phyloP scores from a whole-genome alignment of 2,329 filamentous ascomycete genomes.

The Penicillium italicum region DNA sequence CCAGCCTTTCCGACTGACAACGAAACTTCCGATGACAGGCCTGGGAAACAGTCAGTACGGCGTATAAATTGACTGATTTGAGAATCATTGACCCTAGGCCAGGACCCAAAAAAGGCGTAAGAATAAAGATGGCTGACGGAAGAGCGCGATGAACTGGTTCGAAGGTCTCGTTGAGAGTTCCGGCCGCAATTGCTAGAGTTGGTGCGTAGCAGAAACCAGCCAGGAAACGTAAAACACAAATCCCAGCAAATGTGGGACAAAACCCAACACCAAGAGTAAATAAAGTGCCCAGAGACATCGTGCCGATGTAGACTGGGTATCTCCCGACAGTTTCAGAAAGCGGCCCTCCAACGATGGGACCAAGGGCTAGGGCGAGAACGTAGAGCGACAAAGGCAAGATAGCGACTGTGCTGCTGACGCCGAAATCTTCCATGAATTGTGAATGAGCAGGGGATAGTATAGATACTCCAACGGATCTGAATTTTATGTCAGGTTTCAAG shows the following conservation, averaged over 20 bases:
- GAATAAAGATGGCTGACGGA: conserved; percentile 19
- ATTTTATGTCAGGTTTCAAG: background rate
- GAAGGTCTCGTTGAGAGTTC: conserved; percentile 24
- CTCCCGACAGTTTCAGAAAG: conserved; percentile 24
- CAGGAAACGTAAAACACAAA: conserved; percentile 17
- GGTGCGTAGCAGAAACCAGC: conserved; percentile 19
- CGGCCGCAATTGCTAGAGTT: conserved; percentile 15
- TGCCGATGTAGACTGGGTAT: conserved; percentile 19
- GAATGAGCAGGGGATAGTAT: conserved; percentile 15
- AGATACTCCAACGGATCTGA: conserved; percentile 14
- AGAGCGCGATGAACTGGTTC: conserved; percentile 14
- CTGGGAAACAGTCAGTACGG: conserved; percentile 3
- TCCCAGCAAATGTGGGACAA: conserved; percentile 6
- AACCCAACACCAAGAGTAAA: conserved; percentile 19
- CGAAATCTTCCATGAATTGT: conserved; percentile 15
- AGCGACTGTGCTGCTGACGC: conserved; percentile 13
- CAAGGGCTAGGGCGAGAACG: conserved; percentile 16
- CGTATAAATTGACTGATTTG: no score
- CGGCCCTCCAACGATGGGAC: conserved; percentile 23
- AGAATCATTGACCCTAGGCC: conserved; percentile 16
- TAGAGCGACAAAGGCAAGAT: conserved; percentile 19
- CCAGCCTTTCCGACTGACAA: conserved; percentile 21
- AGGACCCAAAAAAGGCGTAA: conserved; percentile 23
- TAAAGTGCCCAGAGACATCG: conserved; percentile 11
- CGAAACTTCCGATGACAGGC: conserved; percentile 24